phyloP scores from a whole-genome alignment of 306 rosid genomes.

The Lathyrus sativus region DNA sequence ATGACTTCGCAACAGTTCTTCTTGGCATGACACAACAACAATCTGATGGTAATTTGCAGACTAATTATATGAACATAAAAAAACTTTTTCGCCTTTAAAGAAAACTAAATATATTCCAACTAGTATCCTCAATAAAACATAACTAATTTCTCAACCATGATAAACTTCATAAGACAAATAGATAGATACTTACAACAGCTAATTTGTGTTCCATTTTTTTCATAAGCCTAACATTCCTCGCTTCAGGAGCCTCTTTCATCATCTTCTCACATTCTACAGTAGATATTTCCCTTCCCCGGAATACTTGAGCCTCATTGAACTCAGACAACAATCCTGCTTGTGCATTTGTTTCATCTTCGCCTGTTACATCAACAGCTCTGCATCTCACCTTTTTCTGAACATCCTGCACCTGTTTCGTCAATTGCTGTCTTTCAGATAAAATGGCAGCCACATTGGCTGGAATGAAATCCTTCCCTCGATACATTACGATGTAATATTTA shows the following conservation, averaged over 20 bases:
- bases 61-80: conserved; percentile 18
- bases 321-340: conserved; percentile 85
- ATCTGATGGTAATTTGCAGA: conserved; percentile 19
- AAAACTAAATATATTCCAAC: conserved; percentile 10
- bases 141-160: conserved; percentile 40
- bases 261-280: conserved; percentile 72
- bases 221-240: conserved; percentile 59
- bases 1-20: conserved; percentile 26
- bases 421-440: conserved; percentile 78
- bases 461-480: conserved; percentile 91
- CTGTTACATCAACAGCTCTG: conserved; percentile 44
- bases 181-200: conserved; percentile 66
- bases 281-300: conserved; percentile 85
- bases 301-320: conserved; percentile 78
- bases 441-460: conserved; percentile 79
- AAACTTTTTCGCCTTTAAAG: conserved; percentile 5
- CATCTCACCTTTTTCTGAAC: conserved; percentile 67
- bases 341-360: conserved; percentile 55
- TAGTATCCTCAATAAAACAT: conserved; percentile 6
- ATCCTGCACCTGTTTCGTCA: conserved; percentile 74
- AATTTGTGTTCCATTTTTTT: conserved; percentile 74
- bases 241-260: conserved; percentile 72
- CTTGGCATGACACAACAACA: conserved; percentile 15
- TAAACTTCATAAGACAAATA: conserved; percentile 28
- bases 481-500: conserved; percentile 84